Evolutionary conservation across 2,329 filamentous ascomycete species (phyloP), one percentile per base, ranked within the genome.

Genomic region (Beauveria asiatica): DNA sequence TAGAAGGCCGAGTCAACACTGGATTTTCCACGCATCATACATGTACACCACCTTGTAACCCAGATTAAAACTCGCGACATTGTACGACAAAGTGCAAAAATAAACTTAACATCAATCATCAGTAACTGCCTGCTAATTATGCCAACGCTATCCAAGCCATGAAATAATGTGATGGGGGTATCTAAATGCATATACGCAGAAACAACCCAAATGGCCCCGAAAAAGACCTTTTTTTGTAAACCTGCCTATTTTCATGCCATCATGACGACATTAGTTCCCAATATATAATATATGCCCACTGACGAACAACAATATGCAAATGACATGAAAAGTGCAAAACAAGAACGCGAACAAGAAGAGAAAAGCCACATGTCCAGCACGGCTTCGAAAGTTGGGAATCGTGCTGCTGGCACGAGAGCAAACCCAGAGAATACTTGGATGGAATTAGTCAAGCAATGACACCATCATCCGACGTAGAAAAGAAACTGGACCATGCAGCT

Each of bases 121-220:
- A 59, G 42, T 49, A 57, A n/a, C 42, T 27, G 60, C 56, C 63
- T 58, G 57, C 59, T 55, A 60, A 61, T 52, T 50, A 60, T 57
- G 55, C 44, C 30, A 48, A 63, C 60, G 61, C 61, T 61, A 60
- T 49, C 53, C 45, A 57, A 56, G 59, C 42, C 55, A 33, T 61
- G 50, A 57, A 53, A 55, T 55, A 30, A 49, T 60, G 62, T 60
- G 30, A 59, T 54, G 39, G 42, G 52, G 59, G 59, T 61, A 61
- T 61, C 54, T 41, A 56, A 33, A 60, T 60, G 58, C 58, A 46
- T 60, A 50, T 55, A 19, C 37, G 58, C 51, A 39, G n/a, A 50
- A 60, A 42, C 21, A 56, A 56, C 51, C 56, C 46, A 50, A 27
- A 33, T 30, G 30, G 37, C 11, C 30, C 21, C n/a, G 23, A 50